Conservation (phyloP, 2,329 filamentous ascomycete genomes). For the Venturiaceae sp. region DNA sequence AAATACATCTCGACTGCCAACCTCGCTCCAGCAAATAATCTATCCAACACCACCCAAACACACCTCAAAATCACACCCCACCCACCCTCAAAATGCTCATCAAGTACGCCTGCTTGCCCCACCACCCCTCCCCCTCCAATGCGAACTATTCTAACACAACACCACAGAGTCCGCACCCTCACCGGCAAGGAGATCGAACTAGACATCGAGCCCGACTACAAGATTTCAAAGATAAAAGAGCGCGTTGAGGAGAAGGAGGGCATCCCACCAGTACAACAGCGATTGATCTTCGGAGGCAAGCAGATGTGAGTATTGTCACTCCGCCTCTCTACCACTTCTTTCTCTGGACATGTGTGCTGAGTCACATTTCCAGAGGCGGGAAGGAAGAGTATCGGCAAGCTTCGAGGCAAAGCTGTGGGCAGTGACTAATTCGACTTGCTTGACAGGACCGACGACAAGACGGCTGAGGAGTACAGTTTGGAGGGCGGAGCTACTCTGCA, state of each 20-base stretch:
- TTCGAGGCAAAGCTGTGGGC: not conserved
- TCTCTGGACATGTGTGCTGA: not conserved
- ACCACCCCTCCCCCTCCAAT: constrained; percentile 7
- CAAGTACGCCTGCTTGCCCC: constrained; percentile 34
- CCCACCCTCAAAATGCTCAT: constrained; percentile 32
- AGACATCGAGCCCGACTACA: constrained; percentile 90
- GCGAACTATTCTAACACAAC: not conserved
- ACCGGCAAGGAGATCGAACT: constrained; percentile 99
- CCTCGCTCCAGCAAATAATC: not conserved
- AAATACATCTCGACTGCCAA: not conserved
- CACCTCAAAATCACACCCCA: not conserved
- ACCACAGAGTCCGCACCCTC: constrained; percentile 78
- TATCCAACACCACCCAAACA: not conserved
- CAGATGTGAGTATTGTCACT: constrained; percentile 60
- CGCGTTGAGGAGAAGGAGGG: constrained; percentile 99
- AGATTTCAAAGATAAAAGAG: constrained; percentile 95
- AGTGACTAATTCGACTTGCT: not conserved
- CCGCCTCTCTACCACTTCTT: not conserved
- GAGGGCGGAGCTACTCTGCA: constrained; percentile 90
- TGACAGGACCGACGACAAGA: constrained; percentile 84
- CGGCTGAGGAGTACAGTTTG: constrained; percentile 79
- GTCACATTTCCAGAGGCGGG: not conserved
- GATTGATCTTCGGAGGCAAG: constrained; percentile 93
- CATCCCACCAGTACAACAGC: constrained; percentile 93
- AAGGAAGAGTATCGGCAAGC: too few relatives aligned